Conservation (phyloP, 306 rosid species). For the Cucurbita maxima region DNA sequence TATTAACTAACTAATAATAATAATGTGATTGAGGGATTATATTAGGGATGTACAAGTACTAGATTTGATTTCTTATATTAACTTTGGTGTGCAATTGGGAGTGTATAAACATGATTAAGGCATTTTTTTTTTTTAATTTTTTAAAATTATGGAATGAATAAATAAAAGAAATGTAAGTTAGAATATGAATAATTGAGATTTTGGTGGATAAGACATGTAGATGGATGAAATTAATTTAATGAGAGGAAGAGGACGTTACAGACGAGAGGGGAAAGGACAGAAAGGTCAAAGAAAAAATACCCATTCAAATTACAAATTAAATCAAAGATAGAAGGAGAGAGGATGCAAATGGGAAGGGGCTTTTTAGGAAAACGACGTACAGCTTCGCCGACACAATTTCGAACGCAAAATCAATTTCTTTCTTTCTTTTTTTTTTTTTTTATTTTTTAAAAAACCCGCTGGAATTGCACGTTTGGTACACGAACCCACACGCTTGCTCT, state of each 20-base stretch:
- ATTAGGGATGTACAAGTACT: neutral
- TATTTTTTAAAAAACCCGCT: neutral
- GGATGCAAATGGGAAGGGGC: neutral
- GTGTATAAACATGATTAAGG: too few species aligned
- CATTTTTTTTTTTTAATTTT: too few species aligned
- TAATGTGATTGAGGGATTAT: neutral
- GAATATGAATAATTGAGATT: neutral
- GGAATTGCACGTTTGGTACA: conserved; percentile 5
- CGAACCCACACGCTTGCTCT: conserved; percentile 1
- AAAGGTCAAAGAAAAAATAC: neutral
- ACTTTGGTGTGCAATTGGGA: neutral
- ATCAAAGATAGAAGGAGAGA: neutral
- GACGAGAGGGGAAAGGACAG: neutral
- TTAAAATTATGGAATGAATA: neutral
- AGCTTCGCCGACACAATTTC: neutral
- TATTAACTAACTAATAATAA: neutral
- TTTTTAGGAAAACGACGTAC: neutral
- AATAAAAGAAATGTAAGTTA: neutral
- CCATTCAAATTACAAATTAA: neutral
- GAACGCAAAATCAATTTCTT: neutral
- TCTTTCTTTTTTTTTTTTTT: too few species aligned
- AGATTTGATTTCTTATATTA: neutral
- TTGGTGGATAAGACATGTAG: neutral
- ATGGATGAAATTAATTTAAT: neutral
- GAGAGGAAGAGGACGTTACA: neutral